Evolutionary conservation across 768 basidiomycete genomes (phyloP), one percentile per base, ranked within the genome.

Genomic region (Glaciozyma antarctica): DNA sequence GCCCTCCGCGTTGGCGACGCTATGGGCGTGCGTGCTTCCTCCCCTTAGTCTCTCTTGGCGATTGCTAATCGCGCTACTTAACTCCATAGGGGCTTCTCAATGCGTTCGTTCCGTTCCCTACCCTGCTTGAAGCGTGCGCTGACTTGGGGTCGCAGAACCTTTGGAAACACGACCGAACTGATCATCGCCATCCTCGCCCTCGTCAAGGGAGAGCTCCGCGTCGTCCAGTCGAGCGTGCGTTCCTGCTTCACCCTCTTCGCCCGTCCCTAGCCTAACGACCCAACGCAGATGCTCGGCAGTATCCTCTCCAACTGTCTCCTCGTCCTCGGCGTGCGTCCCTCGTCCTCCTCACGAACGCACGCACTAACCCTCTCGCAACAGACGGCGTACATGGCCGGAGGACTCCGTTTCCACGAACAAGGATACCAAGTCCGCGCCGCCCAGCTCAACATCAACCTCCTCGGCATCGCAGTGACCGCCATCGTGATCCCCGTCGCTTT

Each of bases 271-370:
- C 3, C 47, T 48, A 21, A 48, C 16, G 5, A 1, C 19, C 54
- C 74, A 5, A 85, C 88, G 1, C 84, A 88, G 15, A 78, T 91
- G 62, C 81, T 92, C 63, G 90, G 90, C 2, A 85, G 86, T 1
- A 88, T 92, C 75, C 77, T 92, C 21, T 87, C 85, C 73, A 90
- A 89, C 77, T 79, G 88, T 22, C 56, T 90, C 43, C 81, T 92
- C 58, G 85, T 91, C 22, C 80, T 90, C 38, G 65, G 65, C 21
- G 58, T 62, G 28, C 44, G 61, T 13, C 68, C 65, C 66, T 66
- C 67, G 55, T 61, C 61, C 38, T 34, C 67, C 67, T 47, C 57
- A 15, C 38, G 13, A 41, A 15, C 38, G 8, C 38, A 13, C 38
- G 38, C 38, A 41, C 32, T 32, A 9, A 32, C 32, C 7, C 38